Base-by-base conservation (phyloP, 441 rosid species). In the Macaranga tanarius region DNA sequence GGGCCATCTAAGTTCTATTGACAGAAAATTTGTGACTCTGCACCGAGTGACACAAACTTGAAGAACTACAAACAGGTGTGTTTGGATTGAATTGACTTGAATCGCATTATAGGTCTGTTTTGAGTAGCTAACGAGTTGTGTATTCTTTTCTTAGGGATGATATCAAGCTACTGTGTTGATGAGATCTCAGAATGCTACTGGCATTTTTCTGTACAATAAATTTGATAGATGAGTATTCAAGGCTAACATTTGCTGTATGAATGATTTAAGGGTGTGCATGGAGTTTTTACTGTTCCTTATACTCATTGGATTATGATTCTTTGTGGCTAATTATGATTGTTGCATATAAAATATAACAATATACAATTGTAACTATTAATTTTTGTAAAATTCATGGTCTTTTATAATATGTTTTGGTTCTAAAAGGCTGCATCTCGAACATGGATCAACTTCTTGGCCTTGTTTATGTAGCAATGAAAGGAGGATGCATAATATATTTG, bases 31-130 rank as follows among this genome's bases (percentile, higher is more conserved):
- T 51, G 19, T 40, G 54, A 17, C 42, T 56, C 42, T 26, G 75
- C 28, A 47, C 52, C 26, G 62, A 47, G 50, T 67, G 59, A 72
- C 67, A 25, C 23, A 8, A 20, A 79, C 31, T 23, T 5, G 12
- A 62, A 72, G 57, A 76, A 22, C 55, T 20, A 25, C 59, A 38
- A n/a, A 28, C 28, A 16, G 42, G 47, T 68, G 22, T 54, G 22
- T 16, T 16, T 60, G 42, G 4, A n/a, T 38, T 40, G 63, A 44
- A 26, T 38, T 54, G 56, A 25, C 16, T 28, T 50, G 73, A 40
- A 58, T 56, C 63, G 4, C 31, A 38, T 60, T 51, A n/a, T 4
- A 16, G 22, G 8, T 34, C 67, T 34, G 15, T 31, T 5, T 50
- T 31, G 54, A 25, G 26, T 28, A 20, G 56, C 19, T 38, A 15